Percentiles rank a stretch among this genome's conserved stretches.
phyloP scores from a whole-genome alignment of 1,139 yeast species.

The Hyphopichia fennica region DNA sequence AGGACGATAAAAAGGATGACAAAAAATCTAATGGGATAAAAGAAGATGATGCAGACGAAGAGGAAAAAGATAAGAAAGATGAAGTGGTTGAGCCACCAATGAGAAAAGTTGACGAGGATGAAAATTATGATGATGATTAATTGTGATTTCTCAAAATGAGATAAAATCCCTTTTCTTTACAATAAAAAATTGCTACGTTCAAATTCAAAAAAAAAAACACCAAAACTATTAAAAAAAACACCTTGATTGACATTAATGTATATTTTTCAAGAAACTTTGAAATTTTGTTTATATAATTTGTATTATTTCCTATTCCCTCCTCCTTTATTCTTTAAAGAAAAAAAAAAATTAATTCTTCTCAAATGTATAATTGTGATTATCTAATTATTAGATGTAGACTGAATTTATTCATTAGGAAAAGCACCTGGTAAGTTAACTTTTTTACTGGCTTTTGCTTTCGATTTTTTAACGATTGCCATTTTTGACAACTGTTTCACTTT shows the following conservation, averaged over 20 bases:
- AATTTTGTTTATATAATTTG: neutral
- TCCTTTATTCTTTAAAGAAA: neutral
- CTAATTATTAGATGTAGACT: neutral
- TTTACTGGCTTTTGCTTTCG: constrained; percentile 1
- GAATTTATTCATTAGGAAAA: constrained; percentile 1
- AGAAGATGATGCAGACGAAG: constrained; percentile 38
- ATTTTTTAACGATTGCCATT: constrained; percentile 13
- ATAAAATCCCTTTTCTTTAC: neutral
- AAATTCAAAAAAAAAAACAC: neutral
- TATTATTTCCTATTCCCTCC: neutral
- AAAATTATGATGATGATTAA: constrained; percentile 74
- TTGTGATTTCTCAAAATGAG: neutral
- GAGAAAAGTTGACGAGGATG: constrained; percentile 79
- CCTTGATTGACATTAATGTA: too few species aligned
- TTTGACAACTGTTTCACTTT: constrained; percentile 25
- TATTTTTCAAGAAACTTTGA: too few species aligned
- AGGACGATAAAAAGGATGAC: constrained; percentile 34
- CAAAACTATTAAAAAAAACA: neutral
- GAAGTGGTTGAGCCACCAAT: constrained; percentile 62
- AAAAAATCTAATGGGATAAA: constrained; percentile 4
- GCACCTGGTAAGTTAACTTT: constrained; percentile 1
- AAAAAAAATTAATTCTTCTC: neutral
- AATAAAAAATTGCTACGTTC: neutral
- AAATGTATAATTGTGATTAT: neutral
- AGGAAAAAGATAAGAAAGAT: constrained; percentile 38